phyloP scores from a whole-genome alignment of 164 flowering plant species.

The Chimonanthus praecox region DNA sequence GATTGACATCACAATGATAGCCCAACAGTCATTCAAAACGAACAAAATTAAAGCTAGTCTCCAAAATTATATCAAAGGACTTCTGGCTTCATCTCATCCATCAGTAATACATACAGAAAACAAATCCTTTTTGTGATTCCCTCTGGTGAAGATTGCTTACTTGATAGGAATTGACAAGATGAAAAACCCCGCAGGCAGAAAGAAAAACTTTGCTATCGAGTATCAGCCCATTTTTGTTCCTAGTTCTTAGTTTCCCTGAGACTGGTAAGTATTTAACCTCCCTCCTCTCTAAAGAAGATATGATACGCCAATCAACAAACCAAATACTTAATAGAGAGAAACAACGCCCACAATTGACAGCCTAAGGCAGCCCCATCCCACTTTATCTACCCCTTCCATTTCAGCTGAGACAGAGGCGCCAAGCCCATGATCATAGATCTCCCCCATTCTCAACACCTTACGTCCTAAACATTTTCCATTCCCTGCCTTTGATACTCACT shows the following conservation, averaged over 20 bases:
- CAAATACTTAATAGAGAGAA: not conserved
- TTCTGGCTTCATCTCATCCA: not conserved
- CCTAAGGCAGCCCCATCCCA: not conserved
- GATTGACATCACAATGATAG: not conserved
- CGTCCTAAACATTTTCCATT: not conserved
- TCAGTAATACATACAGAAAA: not conserved
- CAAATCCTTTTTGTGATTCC: not conserved
- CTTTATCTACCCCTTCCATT: not conserved
- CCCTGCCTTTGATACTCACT: not conserved
- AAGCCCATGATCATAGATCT: not conserved
- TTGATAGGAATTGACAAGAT: not conserved
- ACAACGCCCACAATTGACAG: too few relatives aligned
- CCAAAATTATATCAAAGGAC: slow-evolving; percentile 1
- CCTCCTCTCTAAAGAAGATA: not conserved
- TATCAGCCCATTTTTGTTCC: not conserved
- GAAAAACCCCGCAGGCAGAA: not conserved
- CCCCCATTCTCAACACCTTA: not conserved
- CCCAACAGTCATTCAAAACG: not conserved
- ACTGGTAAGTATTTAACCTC: not conserved
- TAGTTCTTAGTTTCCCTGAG: not conserved
- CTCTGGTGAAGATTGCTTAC: not conserved
- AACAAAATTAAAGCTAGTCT: not conserved
- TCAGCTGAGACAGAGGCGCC: not conserved
- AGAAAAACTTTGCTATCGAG: not conserved
- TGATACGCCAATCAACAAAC: not conserved